Evolutionary conservation across 768 basidiomycete genomes (phyloP).

Genomic region (Phaeotremella fagi): DNA sequence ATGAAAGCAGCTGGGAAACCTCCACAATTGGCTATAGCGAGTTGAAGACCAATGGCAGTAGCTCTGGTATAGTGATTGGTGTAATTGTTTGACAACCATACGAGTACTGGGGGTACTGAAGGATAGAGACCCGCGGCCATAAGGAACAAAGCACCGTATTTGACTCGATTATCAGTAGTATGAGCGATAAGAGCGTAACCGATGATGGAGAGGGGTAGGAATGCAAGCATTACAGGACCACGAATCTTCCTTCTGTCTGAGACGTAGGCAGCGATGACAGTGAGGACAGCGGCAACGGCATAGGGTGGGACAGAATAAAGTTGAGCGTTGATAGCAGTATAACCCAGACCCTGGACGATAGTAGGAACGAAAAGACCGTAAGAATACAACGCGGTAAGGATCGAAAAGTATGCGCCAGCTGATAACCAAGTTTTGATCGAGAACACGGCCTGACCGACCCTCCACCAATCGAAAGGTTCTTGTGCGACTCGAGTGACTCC

Average conservation of each 20-base stretch:
- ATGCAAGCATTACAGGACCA: constrained; percentile 34
- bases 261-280: constrained; percentile 22
- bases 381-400: constrained; percentile 30
- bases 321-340: constrained; percentile 25
- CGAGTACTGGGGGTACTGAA: constrained; percentile 33
- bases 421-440: constrained; percentile 29
- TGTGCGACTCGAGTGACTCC: constrained; percentile 7
- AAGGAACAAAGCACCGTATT: constrained; percentile 34
- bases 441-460: constrained; percentile 21
- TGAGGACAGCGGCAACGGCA: constrained; percentile 28
- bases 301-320: constrained; percentile 37
- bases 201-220: constrained; percentile 33
- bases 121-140: constrained; percentile 33
- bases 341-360: constrained; percentile 32
- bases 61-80: constrained; percentile 23
- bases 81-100: constrained; percentile 33
- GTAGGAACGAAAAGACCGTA: constrained; percentile 36
- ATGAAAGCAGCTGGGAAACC: constrained; percentile 32
- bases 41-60: constrained; percentile 32
- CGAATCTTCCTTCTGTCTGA: constrained; percentile 29
- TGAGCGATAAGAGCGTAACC: constrained; percentile 30
- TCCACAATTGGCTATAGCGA: constrained; percentile 35
- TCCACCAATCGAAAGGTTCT: constrained; percentile 25
- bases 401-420: constrained; percentile 26
- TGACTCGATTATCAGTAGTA: constrained; percentile 13